These are phyloP conservation scores for Pistacia atlantica DNA, from an alignment of 345 rosid species.

Conservation along the genomic window DNA sequence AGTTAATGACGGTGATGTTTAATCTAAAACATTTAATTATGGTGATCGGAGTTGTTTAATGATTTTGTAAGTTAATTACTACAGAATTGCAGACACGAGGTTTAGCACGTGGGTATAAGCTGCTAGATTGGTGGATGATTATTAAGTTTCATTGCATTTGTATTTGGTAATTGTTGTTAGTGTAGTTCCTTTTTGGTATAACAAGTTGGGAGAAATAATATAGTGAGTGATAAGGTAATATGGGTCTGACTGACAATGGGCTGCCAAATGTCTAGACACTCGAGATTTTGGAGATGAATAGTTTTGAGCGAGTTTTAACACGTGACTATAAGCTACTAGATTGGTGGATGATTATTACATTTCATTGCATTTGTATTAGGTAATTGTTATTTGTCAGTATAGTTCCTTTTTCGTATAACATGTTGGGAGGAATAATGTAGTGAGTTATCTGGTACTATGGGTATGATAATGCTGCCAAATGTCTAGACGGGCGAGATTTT, in stretches of 20 bases:
- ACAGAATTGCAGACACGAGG: background rate
- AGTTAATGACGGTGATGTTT: constrained; percentile 8
- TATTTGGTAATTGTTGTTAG: background rate
- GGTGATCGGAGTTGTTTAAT: background rate
- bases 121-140: constrained; percentile 1
- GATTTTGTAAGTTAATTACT: background rate
- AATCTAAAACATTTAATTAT: background rate
- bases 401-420: background rate
- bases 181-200: background rate
- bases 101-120: background rate
- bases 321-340: background rate
- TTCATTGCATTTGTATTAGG: background rate
- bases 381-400: constrained; percentile 8
- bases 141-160: background rate
- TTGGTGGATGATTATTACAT: constrained; percentile 3
- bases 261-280: background rate
- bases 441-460: background rate
- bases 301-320: background rate
- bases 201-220: background rate
- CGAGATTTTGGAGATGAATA: background rate
- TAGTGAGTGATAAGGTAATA: background rate
- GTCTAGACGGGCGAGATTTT: background rate
- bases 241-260: background rate
- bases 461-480: background rate
- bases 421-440: background rate